phyloP scores from a whole-genome alignment of 306 rosid genomes.

The Pachyrhizus erosus region DNA sequence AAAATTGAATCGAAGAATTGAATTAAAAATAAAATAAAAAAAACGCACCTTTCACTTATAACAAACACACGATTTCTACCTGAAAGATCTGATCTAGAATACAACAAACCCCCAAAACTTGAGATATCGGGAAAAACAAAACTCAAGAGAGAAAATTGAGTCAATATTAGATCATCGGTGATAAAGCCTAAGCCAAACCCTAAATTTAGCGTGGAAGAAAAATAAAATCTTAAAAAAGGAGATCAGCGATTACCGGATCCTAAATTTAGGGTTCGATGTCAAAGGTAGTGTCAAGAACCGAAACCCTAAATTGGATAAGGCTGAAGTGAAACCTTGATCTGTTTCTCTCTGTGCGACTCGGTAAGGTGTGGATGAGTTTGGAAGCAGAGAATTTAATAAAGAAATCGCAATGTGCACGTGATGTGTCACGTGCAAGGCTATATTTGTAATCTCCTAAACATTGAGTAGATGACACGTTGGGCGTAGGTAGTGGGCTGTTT shows the following conservation, averaged over 20 bases:
- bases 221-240: not conserved
- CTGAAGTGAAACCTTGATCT: slow-evolving; percentile 31
- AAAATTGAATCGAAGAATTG: not conserved
- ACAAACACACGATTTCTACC: not conserved
- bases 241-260: slow-evolving; percentile 54
- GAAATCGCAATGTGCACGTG: not conserved
- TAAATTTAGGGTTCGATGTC: slow-evolving; percentile 46
- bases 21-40: not conserved
- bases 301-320: slow-evolving; percentile 57
- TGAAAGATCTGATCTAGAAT: not conserved
- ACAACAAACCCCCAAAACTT: not conserved
- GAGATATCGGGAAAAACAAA: not conserved
- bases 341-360: slow-evolving; percentile 3
- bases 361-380: not conserved
- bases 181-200: not conserved
- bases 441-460: too few species aligned
- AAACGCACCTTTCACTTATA: not conserved
- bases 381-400: not conserved
- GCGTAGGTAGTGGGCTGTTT: too few species aligned
- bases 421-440: too few species aligned
- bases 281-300: not conserved
- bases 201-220: not conserved
- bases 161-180: not conserved
- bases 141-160: too few species aligned
- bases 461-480: too few species aligned